A percentile compares a stretch with the other conserved stretches of the same genome.
phyloP scores from a whole-genome alignment of 2,329 filamentous ascomycete species.

The Teratosphaeria pseudoeucalypti region DNA sequence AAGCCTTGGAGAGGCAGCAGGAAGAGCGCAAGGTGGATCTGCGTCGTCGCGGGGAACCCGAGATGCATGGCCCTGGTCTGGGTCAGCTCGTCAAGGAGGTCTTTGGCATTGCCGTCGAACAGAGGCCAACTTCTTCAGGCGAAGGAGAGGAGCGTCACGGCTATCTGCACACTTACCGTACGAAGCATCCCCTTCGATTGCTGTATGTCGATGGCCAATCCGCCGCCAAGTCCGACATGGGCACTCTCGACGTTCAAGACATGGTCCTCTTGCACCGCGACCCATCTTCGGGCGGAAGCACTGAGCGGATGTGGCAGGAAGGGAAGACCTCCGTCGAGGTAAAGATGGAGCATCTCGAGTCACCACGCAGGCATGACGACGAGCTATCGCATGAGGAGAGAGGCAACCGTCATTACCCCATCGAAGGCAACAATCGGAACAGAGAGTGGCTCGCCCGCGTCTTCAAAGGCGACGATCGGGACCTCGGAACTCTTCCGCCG shows the following conservation, averaged over 20 bases:
- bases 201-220: conserved; percentile 63
- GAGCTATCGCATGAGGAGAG: not conserved
- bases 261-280: conserved; percentile 41
- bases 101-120: not conserved
- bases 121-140: not conserved
- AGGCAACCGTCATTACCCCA: not conserved
- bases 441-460: not conserved
- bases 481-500: not conserved
- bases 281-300: conserved; percentile 5
- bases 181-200: conserved; percentile 47
- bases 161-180: conserved; percentile 57
- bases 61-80: not conserved
- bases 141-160: conserved; percentile 28
- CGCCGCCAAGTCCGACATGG: conserved; percentile 54
- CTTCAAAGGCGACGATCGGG: not conserved
- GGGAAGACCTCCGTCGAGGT: not conserved
- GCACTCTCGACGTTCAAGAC: conserved; percentile 60
- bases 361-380: not conserved
- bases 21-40: not conserved
- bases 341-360: not conserved
- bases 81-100: not conserved
- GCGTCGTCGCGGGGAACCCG: not conserved
- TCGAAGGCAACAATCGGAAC: not conserved
- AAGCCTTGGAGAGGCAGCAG: not conserved
- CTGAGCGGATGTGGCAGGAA: not conserved